Evolutionary conservation across 768 basidiomycete species (phyloP).

Genomic region (Lactifluus hygrophoroides): DNA sequence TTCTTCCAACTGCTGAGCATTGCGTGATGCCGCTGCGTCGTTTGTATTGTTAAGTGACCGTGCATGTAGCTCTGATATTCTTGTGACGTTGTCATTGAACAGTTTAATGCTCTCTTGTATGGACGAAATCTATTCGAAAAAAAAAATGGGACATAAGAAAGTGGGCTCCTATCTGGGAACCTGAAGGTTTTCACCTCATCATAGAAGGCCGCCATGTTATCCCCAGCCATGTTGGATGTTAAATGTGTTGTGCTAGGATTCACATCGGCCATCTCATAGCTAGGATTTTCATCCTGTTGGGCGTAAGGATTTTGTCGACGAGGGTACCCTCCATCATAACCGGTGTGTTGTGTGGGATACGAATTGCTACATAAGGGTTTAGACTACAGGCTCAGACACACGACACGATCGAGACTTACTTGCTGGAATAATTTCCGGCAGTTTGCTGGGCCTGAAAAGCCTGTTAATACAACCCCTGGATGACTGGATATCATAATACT

Average conservation of each 20-base stretch:
- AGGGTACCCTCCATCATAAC: constrained; percentile 18
- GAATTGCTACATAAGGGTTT: constrained; percentile 5
- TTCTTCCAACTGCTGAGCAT: constrained; percentile 42
- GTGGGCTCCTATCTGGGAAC: neutral
- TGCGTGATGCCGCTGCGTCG: constrained; percentile 35
- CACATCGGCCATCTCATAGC: constrained; percentile 68
- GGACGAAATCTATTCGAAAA: constrained; percentile 34
- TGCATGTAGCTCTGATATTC: constrained; percentile 41
- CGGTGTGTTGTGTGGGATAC: constrained; percentile 15
- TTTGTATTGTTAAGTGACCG: constrained; percentile 43
- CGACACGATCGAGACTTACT: constrained; percentile 32
- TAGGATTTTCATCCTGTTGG: constrained; percentile 47
- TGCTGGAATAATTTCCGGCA: constrained; percentile 38
- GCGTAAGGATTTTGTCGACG: constrained; percentile 56
- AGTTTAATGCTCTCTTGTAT: constrained; percentile 39
- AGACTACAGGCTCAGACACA: neutral
- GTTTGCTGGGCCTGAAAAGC: constrained; percentile 54
- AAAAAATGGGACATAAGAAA: neutral
- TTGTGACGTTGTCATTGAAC: constrained; percentile 39
- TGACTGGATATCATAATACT: constrained; percentile 22
- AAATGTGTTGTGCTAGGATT: constrained; percentile 42
- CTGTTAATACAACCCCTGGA: neutral
- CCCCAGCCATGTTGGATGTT: constrained; percentile 27
- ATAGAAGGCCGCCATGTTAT: constrained; percentile 64
- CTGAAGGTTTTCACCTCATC: constrained; percentile 50